Conservation (phyloP, 2,329 filamentous ascomycete species). For the Domatiomyces globalis region DNA sequence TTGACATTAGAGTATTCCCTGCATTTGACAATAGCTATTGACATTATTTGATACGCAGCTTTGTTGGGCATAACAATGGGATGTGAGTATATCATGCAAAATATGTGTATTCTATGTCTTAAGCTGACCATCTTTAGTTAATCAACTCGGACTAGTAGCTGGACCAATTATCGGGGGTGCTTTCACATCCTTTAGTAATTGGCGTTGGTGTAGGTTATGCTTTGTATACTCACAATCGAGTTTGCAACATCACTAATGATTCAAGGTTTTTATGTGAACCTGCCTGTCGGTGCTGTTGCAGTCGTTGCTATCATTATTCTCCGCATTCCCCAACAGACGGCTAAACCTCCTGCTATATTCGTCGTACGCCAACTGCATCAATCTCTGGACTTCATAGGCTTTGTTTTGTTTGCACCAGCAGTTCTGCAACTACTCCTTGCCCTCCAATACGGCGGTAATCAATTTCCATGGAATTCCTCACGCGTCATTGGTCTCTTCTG, state of each 20-base stretch:
- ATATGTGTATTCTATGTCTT: too few species aligned
- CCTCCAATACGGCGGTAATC: conserved; percentile 39
- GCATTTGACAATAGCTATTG: too few species aligned
- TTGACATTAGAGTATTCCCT: too few species aligned
- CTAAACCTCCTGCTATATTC: too few species aligned
- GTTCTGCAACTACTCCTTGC: conserved; percentile 48
- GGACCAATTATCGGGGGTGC: conserved; percentile 33
- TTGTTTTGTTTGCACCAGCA: conserved; percentile 44
- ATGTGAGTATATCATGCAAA: too few species aligned
- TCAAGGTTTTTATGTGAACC: conserved; percentile 30
- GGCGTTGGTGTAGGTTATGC: conserved; percentile 34
- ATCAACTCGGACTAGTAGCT: conserved; percentile 28
- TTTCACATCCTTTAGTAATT: conserved; percentile 25
- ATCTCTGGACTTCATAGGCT: conserved; percentile 43
- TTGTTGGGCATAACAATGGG: too few species aligned
- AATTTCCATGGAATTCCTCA: conserved; percentile 23
- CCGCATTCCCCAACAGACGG: too few species aligned
- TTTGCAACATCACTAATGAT: too few species aligned
- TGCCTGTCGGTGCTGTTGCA: conserved; percentile 23
- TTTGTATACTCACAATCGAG: too few species aligned
- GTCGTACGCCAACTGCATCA: too few species aligned
- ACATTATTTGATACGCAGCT: too few species aligned
- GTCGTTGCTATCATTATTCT: conserved; percentile 21
- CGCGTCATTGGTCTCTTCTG: conserved; percentile 35
- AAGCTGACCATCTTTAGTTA: too few species aligned